Evolutionary conservation across 2,329 filamentous ascomycete species (phyloP).

Genomic region (Botrytis byssoidea): DNA sequence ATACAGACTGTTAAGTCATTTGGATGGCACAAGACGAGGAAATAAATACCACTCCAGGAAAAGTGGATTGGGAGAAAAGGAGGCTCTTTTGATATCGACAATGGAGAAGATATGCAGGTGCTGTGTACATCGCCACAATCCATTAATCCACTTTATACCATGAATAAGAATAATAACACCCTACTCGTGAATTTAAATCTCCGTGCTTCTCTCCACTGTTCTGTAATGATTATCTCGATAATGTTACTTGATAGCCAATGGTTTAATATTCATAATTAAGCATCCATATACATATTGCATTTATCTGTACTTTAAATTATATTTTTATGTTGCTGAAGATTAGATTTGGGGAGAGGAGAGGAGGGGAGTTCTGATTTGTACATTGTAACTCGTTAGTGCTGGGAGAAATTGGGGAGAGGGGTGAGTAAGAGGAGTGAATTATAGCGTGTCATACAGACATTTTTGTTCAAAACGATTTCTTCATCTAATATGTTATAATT

Average conservation of each 20-base stretch:
- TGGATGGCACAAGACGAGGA: neutral
- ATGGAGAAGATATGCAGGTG: neutral
- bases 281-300: neutral
- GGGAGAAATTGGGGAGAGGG: too few relatives aligned
- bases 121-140: neutral
- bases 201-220: neutral
- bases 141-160: neutral
- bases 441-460: too few relatives aligned
- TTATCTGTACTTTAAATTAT: neutral
- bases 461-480: too few relatives aligned
- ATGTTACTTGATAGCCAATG: neutral
- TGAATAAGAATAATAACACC: neutral
- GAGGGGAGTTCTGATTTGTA: neutral
- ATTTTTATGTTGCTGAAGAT: neutral
- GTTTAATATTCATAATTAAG: neutral
- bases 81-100: neutral
- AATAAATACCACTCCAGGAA: neutral
- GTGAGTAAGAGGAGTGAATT: too few relatives aligned
- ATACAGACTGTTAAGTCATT: neutral
- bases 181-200: neutral
- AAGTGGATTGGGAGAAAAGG: neutral
- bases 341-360: neutral
- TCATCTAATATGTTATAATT: too few relatives aligned
- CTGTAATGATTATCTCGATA: neutral
- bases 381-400: neutral